phyloP scores from a whole-genome alignment of 2,329 filamentous ascomycete genomes.

The Trichoderma asperellum region DNA sequence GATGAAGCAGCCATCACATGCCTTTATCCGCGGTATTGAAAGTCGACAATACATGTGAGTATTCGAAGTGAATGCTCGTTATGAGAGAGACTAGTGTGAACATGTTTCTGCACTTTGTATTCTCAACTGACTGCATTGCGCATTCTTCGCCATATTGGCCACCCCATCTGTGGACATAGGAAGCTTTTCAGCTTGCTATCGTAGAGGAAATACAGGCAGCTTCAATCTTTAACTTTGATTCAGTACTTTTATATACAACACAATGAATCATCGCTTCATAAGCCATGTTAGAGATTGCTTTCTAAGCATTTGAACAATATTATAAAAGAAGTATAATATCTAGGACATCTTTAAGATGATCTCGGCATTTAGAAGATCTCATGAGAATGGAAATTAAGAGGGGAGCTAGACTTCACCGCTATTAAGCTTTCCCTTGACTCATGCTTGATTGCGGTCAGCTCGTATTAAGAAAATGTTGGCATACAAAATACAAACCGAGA shows the following conservation, averaged over 20 bases:
- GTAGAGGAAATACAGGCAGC: not conserved
- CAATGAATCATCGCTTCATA: not conserved
- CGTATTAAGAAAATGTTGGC: not conserved
- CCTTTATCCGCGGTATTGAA: not conserved
- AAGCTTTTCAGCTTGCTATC: not conserved
- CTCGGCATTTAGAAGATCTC: not conserved
- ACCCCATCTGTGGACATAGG: not conserved
- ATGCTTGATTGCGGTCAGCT: not conserved
- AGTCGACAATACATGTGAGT: not conserved
- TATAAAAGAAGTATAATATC: not conserved
- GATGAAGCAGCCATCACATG: not conserved
- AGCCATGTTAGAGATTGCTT: not conserved
- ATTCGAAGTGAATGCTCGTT: not conserved
- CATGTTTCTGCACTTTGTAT: not conserved
- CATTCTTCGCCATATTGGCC: not conserved
- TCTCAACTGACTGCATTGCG: no score
- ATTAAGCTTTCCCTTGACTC: not conserved
- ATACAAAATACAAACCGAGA: not conserved
- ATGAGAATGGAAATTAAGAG: not conserved
- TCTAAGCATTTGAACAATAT: not conserved
- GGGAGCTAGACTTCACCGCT: not conserved
- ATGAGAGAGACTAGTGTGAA: not conserved
- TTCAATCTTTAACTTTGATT: not conserved
- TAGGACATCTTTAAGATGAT: not conserved
- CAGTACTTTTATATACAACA: not conserved